Evolutionary conservation across 2,329 filamentous ascomycete species (phyloP).

Genomic region (Plectosphaerella sp.): DNA sequence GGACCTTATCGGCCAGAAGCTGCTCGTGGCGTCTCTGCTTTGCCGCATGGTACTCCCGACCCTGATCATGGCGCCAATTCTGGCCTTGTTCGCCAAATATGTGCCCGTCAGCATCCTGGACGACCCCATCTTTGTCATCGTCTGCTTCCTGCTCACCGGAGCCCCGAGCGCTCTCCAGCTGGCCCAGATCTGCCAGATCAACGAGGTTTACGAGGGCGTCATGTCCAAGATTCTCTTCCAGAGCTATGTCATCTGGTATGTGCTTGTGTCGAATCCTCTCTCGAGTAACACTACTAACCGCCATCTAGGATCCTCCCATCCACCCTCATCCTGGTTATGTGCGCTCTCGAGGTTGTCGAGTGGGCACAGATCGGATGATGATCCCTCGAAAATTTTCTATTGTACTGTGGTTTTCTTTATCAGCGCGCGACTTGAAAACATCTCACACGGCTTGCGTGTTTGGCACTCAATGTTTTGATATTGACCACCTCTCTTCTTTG

Average conservation of each 20-base stretch:
- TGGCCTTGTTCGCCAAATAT: slow-evolving; percentile 85
- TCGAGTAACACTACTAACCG: slow-evolving; percentile 17
- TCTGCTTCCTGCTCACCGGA: slow-evolving; percentile 93
- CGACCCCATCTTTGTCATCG: slow-evolving; percentile 96
- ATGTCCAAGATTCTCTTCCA: slow-evolving; percentile 94
- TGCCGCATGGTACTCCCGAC: slow-evolving; percentile 92
- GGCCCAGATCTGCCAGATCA: slow-evolving; percentile 98
- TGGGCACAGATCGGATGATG: slow-evolving; percentile 58
- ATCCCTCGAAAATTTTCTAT: not conserved
- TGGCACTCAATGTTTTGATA: too few species aligned
- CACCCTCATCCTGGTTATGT: slow-evolving; percentile 84
- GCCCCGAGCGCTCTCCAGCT: slow-evolving; percentile 91
- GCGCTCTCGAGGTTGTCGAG: slow-evolving; percentile 86
- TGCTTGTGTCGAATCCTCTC: slow-evolving; percentile 12
- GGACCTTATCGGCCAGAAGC: slow-evolving; percentile 61
- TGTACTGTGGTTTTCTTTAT: not conserved
- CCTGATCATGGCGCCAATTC: slow-evolving; percentile 82
- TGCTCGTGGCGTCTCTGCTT: slow-evolving; percentile 80
- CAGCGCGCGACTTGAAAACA: not conserved
- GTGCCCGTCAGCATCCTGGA: slow-evolving; percentile 90
- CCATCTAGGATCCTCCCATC: slow-evolving; percentile 78
- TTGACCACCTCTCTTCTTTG: too few species aligned
- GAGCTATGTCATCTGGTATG: slow-evolving; percentile 91
- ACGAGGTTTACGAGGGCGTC: slow-evolving; percentile 89
- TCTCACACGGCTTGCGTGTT: not conserved